Conservation (phyloP, 2,329 filamentous ascomycete genomes). For the Berkeleyomyces basicola region DNA sequence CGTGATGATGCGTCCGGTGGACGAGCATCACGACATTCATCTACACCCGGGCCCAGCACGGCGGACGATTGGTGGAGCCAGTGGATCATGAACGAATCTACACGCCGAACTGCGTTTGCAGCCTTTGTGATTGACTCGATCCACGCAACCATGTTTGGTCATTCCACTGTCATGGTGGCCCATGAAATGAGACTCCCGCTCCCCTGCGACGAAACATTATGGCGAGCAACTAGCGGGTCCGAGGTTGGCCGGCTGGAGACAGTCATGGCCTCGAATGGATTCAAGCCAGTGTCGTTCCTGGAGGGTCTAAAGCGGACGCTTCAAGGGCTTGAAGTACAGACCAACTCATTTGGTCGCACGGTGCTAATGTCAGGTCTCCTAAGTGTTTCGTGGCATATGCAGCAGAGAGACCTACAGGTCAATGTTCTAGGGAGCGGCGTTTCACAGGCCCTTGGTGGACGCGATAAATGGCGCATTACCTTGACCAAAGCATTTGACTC, state of each 20-base stretch:
- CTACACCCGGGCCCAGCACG: slow-evolving; percentile 45
- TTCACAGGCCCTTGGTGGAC: slow-evolving; percentile 61
- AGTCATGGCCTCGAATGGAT: slow-evolving; percentile 60
- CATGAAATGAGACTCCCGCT: slow-evolving; percentile 85
- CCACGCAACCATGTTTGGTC: slow-evolving; percentile 94
- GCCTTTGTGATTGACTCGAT: slow-evolving; percentile 93
- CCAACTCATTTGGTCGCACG: slow-evolving; percentile 83
- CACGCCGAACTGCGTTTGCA: slow-evolving; percentile 73
- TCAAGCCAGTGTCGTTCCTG: slow-evolving; percentile 74
- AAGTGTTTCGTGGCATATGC: slow-evolving; percentile 95
- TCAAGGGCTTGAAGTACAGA: slow-evolving; percentile 69
- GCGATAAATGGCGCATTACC: slow-evolving; percentile 79
- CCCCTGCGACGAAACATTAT: slow-evolving; percentile 82
- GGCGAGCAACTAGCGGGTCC: slow-evolving; percentile 74
- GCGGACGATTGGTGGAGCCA: slow-evolving; percentile 87
- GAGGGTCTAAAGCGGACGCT: slow-evolving; percentile 83
- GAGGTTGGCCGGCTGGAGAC: slow-evolving; percentile 77
- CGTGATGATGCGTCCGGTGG: slow-evolving; percentile 42
- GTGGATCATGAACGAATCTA: slow-evolving; percentile 91
- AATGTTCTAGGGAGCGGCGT: slow-evolving; percentile 62
- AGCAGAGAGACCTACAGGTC: slow-evolving; percentile 84
- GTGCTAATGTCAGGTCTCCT: slow-evolving; percentile 88
- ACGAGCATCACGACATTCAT: slow-evolving; percentile 38
- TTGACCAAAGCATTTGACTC: slow-evolving; percentile 79
- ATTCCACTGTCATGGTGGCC: slow-evolving; percentile 91